Conservation (phyloP, 495 filamentous ascomycete genomes). For the Amniculicola lignicola region DNA sequence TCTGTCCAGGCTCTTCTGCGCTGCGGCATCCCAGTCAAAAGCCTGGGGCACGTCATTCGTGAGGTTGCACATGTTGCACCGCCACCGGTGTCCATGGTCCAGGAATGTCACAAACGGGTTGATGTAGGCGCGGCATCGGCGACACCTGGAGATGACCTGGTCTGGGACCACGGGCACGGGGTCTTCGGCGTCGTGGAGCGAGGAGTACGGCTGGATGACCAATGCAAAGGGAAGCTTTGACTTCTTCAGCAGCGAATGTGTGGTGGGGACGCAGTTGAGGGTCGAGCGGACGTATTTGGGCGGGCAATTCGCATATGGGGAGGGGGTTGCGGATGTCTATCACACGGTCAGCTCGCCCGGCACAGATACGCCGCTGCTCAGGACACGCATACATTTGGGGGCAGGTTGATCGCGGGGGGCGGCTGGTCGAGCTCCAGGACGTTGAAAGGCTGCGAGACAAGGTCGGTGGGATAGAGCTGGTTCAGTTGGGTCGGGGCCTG, state of each 20-base stretch:
- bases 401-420: constrained; percentile 85
- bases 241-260: constrained; percentile 88
- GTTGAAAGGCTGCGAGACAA: constrained; percentile 89
- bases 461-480: constrained; percentile 85
- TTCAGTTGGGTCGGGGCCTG: constrained; percentile 67
- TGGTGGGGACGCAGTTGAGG: constrained; percentile 87
- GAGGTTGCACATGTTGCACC: constrained; percentile 97
- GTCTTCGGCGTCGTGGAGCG: constrained; percentile 90
- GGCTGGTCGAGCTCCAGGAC: constrained; percentile 88
- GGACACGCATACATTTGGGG: constrained; percentile 71
- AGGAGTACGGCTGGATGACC: constrained; percentile 90
- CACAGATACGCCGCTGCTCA: background rate
- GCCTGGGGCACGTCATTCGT: constrained; percentile 98
- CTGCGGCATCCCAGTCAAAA: constrained; percentile 93
- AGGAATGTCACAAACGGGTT: constrained; percentile 87
- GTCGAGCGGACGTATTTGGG: constrained; percentile 95
- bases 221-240: constrained; percentile 93
- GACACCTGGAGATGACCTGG: constrained; percentile 93
- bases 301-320: constrained; percentile 85
- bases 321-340: constrained; percentile 87
- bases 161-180: constrained; percentile 88
- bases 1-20: constrained; percentile 84
- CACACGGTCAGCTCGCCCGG: constrained; percentile 34
- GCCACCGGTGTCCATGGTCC: constrained; percentile 63
- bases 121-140: constrained; percentile 61